phyloP scores from a whole-genome alignment of 768 basidiomycete species.

The Mycena albidolilacea region DNA sequence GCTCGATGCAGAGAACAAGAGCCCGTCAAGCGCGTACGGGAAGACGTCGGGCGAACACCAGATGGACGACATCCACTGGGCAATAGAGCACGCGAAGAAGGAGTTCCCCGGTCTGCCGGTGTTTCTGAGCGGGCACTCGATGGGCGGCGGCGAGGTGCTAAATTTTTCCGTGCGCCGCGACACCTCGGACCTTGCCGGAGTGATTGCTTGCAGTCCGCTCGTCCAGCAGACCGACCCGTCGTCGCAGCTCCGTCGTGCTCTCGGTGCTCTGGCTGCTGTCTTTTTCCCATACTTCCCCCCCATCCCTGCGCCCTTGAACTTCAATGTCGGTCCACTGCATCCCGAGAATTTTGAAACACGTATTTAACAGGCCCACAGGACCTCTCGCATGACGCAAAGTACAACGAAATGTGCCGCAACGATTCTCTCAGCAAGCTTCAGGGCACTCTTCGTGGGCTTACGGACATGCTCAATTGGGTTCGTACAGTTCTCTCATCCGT shows the following conservation, averaged over 20 bases:
- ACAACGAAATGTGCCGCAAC: conserved; percentile 66
- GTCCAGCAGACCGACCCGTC: conserved; percentile 75
- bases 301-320: conserved; percentile 67
- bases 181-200: conserved; percentile 65
- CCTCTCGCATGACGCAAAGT: conserved; percentile 69
- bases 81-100: conserved; percentile 65
- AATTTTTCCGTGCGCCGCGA: conserved; percentile 67
- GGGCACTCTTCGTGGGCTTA: conserved; percentile 73
- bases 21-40: conserved; percentile 70
- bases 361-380: conserved; percentile 53
- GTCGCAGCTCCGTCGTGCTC: conserved; percentile 63
- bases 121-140: conserved; percentile 85
- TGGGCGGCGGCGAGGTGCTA: conserved; percentile 83
- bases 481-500: conserved; percentile 23
- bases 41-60: conserved; percentile 77
- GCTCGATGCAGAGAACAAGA: conserved; percentile 69
- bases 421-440: conserved; percentile 70
- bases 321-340: conserved; percentile 58
- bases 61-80: conserved; percentile 80
- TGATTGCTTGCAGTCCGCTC: conserved; percentile 79
- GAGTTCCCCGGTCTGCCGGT: conserved; percentile 66
- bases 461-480: conserved; percentile 76
- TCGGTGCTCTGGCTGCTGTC: conserved; percentile 64
- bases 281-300: conserved; percentile 64
- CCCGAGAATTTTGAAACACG: background rate